Conservation (phyloP, 306 rosid genomes). For the Purshia tridentata region DNA sequence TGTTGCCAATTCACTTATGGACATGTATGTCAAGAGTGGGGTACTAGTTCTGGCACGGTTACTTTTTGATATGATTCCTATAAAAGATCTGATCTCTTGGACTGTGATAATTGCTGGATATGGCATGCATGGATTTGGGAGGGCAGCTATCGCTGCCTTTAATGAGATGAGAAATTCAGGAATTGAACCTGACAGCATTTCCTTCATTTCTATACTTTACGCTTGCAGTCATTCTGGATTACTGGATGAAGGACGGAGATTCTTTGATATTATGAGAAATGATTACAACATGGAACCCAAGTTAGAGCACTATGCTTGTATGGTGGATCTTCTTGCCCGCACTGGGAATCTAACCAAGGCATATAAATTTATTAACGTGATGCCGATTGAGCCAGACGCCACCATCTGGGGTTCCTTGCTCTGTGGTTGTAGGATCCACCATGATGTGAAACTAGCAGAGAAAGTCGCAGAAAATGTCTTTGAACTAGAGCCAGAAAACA, state of each 20-base stretch:
- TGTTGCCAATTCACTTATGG: constrained; percentile 61
- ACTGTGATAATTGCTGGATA: constrained; percentile 69
- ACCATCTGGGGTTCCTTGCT: constrained; percentile 72
- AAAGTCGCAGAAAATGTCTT: constrained; percentile 67
- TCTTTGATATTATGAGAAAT: constrained; percentile 48
- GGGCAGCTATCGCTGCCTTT: constrained; percentile 54
- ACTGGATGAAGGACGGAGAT: constrained; percentile 58
- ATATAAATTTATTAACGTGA: constrained; percentile 46
- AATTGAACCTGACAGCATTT: constrained; percentile 53
- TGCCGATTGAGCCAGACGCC: constrained; percentile 69
- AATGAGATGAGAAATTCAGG: constrained; percentile 52
- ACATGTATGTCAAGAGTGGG: constrained; percentile 72
- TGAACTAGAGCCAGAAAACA: constrained; percentile 67
- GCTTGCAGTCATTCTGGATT: constrained; percentile 74
- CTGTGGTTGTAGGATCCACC: constrained; percentile 67
- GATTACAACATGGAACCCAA: constrained; percentile 48
- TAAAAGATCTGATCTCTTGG: constrained; percentile 64
- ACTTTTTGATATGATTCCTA: constrained; percentile 47
- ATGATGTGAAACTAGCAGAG: constrained; percentile 67
- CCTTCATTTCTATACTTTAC: constrained; percentile 62
- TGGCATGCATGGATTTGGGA: constrained; percentile 78
- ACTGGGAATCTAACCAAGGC: constrained; percentile 58
- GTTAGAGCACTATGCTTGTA: constrained; percentile 65
- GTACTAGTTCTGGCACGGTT: constrained; percentile 47
- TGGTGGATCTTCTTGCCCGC: constrained; percentile 80